These are phyloP conservation scores for Thielaviopsis ethacetica DNA, from an alignment of 2,329 filamentous ascomycete genomes.

Conservation along the genomic window DNA sequence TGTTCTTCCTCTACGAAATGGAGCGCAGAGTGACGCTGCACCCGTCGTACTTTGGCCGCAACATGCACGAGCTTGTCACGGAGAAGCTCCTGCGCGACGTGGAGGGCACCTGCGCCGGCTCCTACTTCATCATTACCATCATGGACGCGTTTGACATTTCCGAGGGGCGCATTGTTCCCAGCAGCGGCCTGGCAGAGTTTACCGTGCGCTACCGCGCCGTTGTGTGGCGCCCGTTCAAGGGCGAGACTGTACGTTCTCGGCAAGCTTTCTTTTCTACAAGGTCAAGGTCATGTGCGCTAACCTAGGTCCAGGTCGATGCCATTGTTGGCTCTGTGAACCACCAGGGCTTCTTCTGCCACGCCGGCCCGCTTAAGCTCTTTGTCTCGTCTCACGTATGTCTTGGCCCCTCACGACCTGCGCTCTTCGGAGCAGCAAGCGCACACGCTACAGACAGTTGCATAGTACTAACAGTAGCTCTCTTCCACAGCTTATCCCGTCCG, in stretches of 20 bases:
- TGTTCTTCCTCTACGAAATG: conserved; percentile 98
- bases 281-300: background rate
- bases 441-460: too few species aligned
- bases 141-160: conserved; percentile 94
- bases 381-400: conserved; percentile 62
- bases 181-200: conserved; percentile 84
- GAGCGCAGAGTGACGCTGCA: conserved; percentile 90
- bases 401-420: background rate
- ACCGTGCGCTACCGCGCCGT: conserved; percentile 90
- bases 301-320: conserved; percentile 58
- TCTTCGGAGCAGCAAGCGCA: too few species aligned
- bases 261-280: too few species aligned
- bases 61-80: conserved; percentile 82
- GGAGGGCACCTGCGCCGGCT: conserved; percentile 86
- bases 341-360: conserved; percentile 79
- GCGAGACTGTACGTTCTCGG: conserved; percentile 63
- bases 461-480: conserved; percentile 16
- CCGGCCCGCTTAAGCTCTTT: conserved; percentile 63
- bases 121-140: conserved; percentile 95
- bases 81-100: conserved; percentile 82
- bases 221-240: conserved; percentile 94
- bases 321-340: conserved; percentile 83
- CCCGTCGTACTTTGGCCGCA: conserved; percentile 89
- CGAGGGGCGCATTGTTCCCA: conserved; percentile 79
- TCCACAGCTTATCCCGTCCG: conserved; percentile 66